Evolutionary conservation across 1,284 basidiomycete species (phyloP), one percentile per base, ranked within the genome.

Genomic region (Cryptococcus sp.): DNA sequence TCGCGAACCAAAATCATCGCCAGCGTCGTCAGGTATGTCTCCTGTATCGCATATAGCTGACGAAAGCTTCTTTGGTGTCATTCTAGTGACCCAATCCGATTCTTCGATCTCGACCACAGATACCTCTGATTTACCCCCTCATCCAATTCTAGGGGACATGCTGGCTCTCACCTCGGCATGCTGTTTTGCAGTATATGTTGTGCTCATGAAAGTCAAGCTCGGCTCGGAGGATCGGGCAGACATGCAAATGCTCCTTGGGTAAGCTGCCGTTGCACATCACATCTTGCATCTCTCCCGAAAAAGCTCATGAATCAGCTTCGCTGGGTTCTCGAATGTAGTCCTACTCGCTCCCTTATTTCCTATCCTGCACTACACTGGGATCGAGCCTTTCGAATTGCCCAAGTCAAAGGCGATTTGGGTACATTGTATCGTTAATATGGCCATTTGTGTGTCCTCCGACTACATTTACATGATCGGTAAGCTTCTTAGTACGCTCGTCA

Each of bases 121-220:
- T 25, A 44, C 47, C 37, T 39, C 55, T 46, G 55, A 57, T 34
- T 32, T 58, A 18, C 67, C 66, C 3, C 39, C 59, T 2, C 65
- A 69, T 52, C 70, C 67, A 5, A 66, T 87, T 19, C 59, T 88
- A 4, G 91, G 92, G 36, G 91, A 97, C 72, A 57, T 78, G 21
- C 79, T 94, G 7, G 88, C 91, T 1, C 77, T 96, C 36, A 66
- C 90, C 19, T 89, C 88, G 13, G 89, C 91, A 1, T 59, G 89
- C 9, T 87, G 90, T 69, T 98, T 98, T 74, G 88, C 93, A 0
- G 74, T 91, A 46, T 99, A 99, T 73, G 87, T 96, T 32, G 87
- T 88, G 59, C 79, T 97, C 36, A 82, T 99, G 68, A 98, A 98
- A 77, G 88, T 86, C 52, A 82, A 83, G 54, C 87, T 96, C 41